A percentile compares a stretch with the other conserved stretches of the same genome.
Conservation (phyloP, 768 basidiomycete species). For the Daedaleopsis sinensis region DNA sequence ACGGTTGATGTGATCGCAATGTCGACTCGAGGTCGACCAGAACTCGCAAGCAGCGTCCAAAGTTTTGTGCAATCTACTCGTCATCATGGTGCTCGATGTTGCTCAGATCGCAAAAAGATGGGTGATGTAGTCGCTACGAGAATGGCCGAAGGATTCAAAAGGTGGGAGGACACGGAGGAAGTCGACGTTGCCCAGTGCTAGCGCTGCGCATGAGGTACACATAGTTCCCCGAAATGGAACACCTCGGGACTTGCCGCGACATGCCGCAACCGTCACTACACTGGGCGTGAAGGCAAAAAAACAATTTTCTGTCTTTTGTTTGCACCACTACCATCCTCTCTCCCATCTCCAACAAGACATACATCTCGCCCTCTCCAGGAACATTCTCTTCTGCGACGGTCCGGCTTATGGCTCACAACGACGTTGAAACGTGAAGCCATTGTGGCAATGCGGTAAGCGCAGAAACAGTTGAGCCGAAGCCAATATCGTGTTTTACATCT, state of each 20-base stretch:
- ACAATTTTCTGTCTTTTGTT: background rate
- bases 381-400: too few species aligned
- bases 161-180: background rate
- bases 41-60: too few species aligned
- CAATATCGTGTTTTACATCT: too few species aligned
- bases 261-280: background rate
- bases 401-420: too few species aligned
- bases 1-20: too few species aligned
- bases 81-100: background rate
- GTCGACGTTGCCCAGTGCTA: background rate
- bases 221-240: background rate
- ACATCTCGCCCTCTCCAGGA: background rate
- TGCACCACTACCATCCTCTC: background rate
- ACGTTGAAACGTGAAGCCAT: too few species aligned
- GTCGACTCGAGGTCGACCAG: too few species aligned
- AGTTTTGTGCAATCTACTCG: background rate
- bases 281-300: background rate
- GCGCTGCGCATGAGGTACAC: too few species aligned
- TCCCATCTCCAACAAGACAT: background rate
- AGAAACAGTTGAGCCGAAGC: too few species aligned
- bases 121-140: background rate
- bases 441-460: too few species aligned
- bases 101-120: background rate
- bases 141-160: background rate
- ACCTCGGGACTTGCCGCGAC: background rate